A percentile compares a stretch with the other conserved stretches of the same genome.
Evolutionary conservation across 1,284 basidiomycete genomes (phyloP).

Genomic region (Leccinum pachyderme): DNA sequence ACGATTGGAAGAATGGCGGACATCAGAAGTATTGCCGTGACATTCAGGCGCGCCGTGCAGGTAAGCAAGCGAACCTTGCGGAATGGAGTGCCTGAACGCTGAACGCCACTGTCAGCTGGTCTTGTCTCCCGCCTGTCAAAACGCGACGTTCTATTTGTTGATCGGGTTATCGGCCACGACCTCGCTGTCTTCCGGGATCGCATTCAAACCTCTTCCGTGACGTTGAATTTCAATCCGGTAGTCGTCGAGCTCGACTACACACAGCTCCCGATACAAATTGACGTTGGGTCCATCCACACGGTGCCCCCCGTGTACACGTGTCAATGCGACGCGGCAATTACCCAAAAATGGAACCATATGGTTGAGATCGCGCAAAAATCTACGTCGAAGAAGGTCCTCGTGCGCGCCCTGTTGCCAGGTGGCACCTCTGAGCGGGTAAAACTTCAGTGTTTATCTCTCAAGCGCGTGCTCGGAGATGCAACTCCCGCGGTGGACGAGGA

Average conservation of each 20-base stretch:
- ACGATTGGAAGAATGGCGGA: constrained; percentile 30
- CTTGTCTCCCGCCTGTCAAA: constrained; percentile 24
- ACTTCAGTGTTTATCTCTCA: constrained; percentile 27
- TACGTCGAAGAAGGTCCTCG: constrained; percentile 20
- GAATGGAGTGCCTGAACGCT: background rate
- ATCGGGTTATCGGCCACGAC: constrained; percentile 23
- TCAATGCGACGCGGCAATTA: constrained; percentile 20
- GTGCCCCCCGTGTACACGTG: constrained; percentile 19
- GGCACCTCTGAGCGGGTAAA: constrained; percentile 29
- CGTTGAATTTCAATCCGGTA: constrained; percentile 11
- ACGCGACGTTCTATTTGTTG: constrained; percentile 26
- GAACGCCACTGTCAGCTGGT: constrained; percentile 18
- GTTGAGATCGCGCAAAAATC: constrained; percentile 30
- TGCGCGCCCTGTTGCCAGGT: constrained; percentile 31
- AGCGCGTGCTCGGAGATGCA: constrained; percentile 14
- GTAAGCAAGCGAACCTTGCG: constrained; percentile 10
- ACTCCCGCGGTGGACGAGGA: constrained; percentile 16
- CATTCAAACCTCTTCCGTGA: constrained; percentile 15
- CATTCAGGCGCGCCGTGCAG: constrained; percentile 28
- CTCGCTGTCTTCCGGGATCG: constrained; percentile 17
- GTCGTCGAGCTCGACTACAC: constrained; percentile 31
- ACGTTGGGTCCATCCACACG: constrained; percentile 18
- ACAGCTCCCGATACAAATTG: constrained; percentile 16
- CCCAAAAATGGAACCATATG: constrained; percentile 28
- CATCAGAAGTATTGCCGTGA: constrained; percentile 29